phyloP scores from a whole-genome alignment of 768 basidiomycete species.

The Mycena chlorophos region DNA sequence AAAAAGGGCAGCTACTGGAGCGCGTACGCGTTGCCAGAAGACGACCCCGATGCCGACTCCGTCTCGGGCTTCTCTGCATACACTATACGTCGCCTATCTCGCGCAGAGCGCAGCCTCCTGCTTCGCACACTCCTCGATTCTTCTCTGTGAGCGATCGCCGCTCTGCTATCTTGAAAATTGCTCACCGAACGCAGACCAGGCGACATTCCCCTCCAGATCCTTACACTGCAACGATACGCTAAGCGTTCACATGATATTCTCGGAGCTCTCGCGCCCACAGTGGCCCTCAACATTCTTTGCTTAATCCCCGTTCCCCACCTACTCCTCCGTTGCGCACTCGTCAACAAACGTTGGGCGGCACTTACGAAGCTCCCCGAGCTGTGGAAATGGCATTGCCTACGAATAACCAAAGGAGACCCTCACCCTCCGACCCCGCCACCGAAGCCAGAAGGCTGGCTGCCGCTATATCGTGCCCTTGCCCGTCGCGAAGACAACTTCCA shows the following conservation, averaged over 20 bases:
- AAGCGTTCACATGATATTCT: conserved; percentile 83
- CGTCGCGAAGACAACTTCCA: conserved; percentile 85
- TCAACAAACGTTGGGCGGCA: conserved; percentile 45
- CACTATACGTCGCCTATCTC: conserved; percentile 25
- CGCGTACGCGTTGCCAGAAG: conserved; percentile 55
- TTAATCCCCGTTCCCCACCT: conserved; percentile 33
- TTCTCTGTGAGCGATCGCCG: conserved; percentile 7
- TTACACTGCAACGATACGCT: conserved; percentile 81
- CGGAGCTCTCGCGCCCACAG: conserved; percentile 63
- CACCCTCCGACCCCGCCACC: conserved; percentile 61
- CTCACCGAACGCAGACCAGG: conserved; percentile 68
- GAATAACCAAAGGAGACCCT: conserved; percentile 73
- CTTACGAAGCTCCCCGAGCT: conserved; percentile 63
- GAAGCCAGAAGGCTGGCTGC: conserved; percentile 72
- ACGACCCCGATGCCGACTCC: conserved; percentile 42
- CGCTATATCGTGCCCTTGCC: conserved; percentile 77
- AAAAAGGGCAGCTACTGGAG: conserved; percentile 66
- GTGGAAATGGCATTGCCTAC: conserved; percentile 76
- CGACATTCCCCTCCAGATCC: conserved; percentile 81
- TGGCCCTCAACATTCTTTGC: conserved; percentile 65
- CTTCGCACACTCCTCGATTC: conserved; percentile 17
- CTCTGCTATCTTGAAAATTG: conserved; percentile 26
- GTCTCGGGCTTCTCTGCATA: conserved; percentile 33
- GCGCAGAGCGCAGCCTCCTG: conserved; percentile 19
- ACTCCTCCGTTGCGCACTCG: conserved; percentile 34